Evolutionary conservation across 2,329 filamentous ascomycete species (phyloP), one percentile per base, ranked within the genome.

Genomic region (Herpotrichia juniperi): DNA sequence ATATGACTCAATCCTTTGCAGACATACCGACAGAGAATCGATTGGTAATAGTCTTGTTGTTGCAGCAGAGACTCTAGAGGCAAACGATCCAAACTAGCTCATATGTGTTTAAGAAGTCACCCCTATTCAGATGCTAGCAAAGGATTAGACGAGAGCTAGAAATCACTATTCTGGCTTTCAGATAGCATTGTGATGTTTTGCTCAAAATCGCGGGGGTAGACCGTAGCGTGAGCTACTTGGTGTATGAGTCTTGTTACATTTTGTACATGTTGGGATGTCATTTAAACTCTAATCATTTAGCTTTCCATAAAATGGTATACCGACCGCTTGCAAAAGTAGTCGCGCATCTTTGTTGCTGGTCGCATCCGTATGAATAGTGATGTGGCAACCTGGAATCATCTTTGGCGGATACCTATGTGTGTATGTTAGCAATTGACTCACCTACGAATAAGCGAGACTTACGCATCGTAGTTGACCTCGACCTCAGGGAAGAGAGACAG

Each of bases 401-500:
- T 84, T 85, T 4, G 83, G 79, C 3, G 83, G 83, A 62, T 87
- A 87, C 72, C 83, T 87, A 47, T 11, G 6, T 11, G 10, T 14
- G 31, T 7, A 42, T 2, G 53, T 80, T 80, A 49, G 81, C 74
- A 39, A 22, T 37, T 5, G 11, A 11, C 10, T 14, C 32, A 10
- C 8, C n/a, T 19, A 9, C 8, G 32, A 3, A 37, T 2, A 5
- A 19, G 4, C 11, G 2, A 16, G 24, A 83, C 90, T 83, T 77
- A 96, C 91, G 83, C 81, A 76, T 96, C 91, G 70, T 94, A 96
- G 79, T 96, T 97, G 64, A 91, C 86, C 75, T 97, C 93, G 40
- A 99, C 85, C 78, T 99, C 94, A 0, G 94, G 94, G 77, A 97
- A 99, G 59, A 90, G 79, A 45, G 88, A 86, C 65, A 96, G 86